Evolutionary conservation across 139 green algal species (phyloP).

Genomic region (Closterium sp.): DNA sequence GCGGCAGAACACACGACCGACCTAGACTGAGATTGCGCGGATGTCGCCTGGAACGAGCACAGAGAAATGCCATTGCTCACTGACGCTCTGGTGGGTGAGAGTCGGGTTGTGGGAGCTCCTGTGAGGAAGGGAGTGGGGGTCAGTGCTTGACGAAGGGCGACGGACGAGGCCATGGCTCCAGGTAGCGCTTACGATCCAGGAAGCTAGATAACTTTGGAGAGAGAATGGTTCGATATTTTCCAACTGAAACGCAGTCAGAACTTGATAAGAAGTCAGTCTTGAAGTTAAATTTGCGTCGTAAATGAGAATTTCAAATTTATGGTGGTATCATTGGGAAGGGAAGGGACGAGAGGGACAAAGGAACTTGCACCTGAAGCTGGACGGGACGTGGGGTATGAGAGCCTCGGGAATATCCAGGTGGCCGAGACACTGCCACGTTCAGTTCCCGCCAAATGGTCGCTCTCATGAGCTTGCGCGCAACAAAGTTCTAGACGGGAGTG

Average conservation of each 20-base stretch:
- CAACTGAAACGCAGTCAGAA: no score
- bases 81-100: not conserved
- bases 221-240: not conserved
- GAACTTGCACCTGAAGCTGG: not conserved
- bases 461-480: not conserved
- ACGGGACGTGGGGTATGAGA: no score
- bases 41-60: not conserved
- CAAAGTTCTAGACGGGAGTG: not conserved
- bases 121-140: not conserved
- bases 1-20: not conserved
- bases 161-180: not conserved
- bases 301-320: no score
- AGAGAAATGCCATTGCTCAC: not conserved
- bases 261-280: no score
- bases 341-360: not conserved
- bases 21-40: not conserved
- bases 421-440: not conserved
- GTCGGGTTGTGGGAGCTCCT: not conserved
- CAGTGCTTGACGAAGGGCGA: not conserved
- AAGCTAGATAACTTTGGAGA: not conserved
- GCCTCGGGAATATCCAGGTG: not conserved
- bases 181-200: no score
- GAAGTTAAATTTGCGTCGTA: no score
- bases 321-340: no score
- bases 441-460: not conserved